Conservation (phyloP, 2,329 filamentous ascomycete genomes). For the Fusarium nisikadoi region DNA sequence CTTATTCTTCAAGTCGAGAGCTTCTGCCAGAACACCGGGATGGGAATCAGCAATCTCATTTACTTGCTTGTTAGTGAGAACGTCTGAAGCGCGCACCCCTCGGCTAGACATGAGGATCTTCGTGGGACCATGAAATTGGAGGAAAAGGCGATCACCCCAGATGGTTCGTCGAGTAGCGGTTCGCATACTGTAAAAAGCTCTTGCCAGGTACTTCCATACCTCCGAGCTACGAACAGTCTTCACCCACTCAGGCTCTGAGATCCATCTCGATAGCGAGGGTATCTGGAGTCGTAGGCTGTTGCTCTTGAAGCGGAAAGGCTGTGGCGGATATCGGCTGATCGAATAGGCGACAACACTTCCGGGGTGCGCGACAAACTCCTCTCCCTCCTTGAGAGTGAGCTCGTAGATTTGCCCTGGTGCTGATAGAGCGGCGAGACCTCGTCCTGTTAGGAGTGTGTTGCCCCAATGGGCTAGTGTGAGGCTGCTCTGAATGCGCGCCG, state of each 20-base stretch:
- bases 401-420: conserved; percentile 92
- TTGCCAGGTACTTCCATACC: conserved; percentile 76
- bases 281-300: conserved; percentile 83
- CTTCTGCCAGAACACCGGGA: conserved; percentile 73
- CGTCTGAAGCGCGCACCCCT: conserved; percentile 81
- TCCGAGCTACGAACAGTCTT: conserved; percentile 75
- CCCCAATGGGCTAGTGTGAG: conserved; percentile 91
- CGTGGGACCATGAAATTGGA: conserved; percentile 87
- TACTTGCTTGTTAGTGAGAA: conserved; percentile 80
- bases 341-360: conserved; percentile 93
- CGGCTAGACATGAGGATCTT: conserved; percentile 90
- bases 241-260: conserved; percentile 79
- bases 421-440: conserved; percentile 85
- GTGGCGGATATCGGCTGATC: conserved; percentile 76
- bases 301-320: conserved; percentile 86
- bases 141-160: conserved; percentile 92
- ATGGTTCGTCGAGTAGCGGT: conserved; percentile 84
- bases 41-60: conserved; percentile 90
- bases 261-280: conserved; percentile 71
- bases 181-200: conserved; percentile 73
- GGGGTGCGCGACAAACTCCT: conserved; percentile 92
- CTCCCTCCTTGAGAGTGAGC: conserved; percentile 80
- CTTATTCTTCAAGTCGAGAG: conserved; percentile 60
- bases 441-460: conserved; percentile 85
- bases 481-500: conserved; percentile 77